phyloP scores from a whole-genome alignment of 768 basidiomycete genomes.

The Russula dissimulans region DNA sequence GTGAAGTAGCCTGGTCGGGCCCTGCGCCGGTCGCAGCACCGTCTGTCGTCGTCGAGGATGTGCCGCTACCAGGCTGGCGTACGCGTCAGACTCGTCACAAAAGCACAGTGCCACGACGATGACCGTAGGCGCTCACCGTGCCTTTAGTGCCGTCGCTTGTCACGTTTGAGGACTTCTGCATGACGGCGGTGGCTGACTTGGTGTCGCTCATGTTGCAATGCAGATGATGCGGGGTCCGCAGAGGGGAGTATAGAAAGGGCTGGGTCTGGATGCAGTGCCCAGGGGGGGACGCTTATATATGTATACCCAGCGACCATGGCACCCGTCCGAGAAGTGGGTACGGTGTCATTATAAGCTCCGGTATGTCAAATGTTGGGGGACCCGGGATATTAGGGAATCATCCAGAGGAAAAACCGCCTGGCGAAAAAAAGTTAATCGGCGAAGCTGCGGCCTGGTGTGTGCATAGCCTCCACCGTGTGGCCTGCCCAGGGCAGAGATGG shows the following conservation, averaged over 20 bases:
- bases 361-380: constrained; percentile 12
- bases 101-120: constrained; percentile 68
- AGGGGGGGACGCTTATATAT: constrained; percentile 13
- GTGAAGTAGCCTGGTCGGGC: constrained; percentile 3
- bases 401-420: constrained; percentile 6
- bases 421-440: constrained; percentile 8
- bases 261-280: background rate
- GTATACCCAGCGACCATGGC: constrained; percentile 1
- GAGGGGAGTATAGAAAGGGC: background rate
- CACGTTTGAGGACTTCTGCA: constrained; percentile 11
- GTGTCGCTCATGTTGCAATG: constrained; percentile 4
- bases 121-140: constrained; percentile 84
- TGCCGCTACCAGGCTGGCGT: constrained; percentile 77
- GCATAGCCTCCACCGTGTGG: background rate
- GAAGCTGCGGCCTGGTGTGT: constrained; percentile 7
- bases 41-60: constrained; percentile 39
- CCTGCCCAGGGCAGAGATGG: constrained; percentile 6
- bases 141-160: constrained; percentile 55
- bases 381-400: constrained; percentile 15
- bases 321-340: constrained; percentile 11
- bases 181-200: constrained; percentile 13
- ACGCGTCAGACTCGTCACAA: constrained; percentile 79
- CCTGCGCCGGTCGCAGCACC: constrained; percentile 1
- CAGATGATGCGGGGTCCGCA: background rate
- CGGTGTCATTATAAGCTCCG: constrained; percentile 11